Evolutionary conservation across 1,284 basidiomycete species (phyloP), one percentile per base, ranked within the genome.

Genomic region (Kalmanozyma brasiliensis): DNA sequence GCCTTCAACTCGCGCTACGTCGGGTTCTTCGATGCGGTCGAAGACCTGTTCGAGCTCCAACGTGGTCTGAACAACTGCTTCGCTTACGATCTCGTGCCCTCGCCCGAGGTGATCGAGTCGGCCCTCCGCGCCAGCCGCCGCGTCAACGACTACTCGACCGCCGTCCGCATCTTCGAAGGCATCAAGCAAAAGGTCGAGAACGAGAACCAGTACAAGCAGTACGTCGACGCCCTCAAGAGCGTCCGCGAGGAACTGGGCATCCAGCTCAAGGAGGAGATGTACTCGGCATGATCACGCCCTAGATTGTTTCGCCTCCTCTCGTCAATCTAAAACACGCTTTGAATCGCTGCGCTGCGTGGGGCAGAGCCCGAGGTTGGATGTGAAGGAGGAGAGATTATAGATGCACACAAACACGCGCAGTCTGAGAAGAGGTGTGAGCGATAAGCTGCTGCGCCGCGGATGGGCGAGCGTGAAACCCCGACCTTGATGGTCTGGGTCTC

Each of bases 51-150:
- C 83, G 94, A 98, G 86, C 66, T 81, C 26, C 76, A 80, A 62
- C 91, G 95, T 63, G 95, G 95, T 43, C 87, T 98, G 76, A 98
- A 98, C 88, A 98, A 98, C 88, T 96, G 93, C 85, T 98, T 98
- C 83, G 92, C 95, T 1, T 95, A 98, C 84, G 95, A 98, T 84
- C 88, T 98, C 68, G 96, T 98, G 23, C 95, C 95, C 40, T 89
- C 93, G 9, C 89, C 92, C 42, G 85, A 87, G 57, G 93, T 98
- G 76, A 86, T 97, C 67, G 93, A 94, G 85, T 90, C 91, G 65
- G 94, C 94, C 36, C 86, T 98, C 70, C 88, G 89, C 63, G 93
- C 94, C 49, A 88, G 92, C 34, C 87, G 95, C 76, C 89, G 94
- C 78, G 93, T 97, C 72, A 91, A 98, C 85, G 94, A 97, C 87